These are phyloP conservation scores for Aspergillus sp. DNA, from an alignment of 2,329 filamentous ascomycete genomes.

Conservation along the genomic window DNA sequence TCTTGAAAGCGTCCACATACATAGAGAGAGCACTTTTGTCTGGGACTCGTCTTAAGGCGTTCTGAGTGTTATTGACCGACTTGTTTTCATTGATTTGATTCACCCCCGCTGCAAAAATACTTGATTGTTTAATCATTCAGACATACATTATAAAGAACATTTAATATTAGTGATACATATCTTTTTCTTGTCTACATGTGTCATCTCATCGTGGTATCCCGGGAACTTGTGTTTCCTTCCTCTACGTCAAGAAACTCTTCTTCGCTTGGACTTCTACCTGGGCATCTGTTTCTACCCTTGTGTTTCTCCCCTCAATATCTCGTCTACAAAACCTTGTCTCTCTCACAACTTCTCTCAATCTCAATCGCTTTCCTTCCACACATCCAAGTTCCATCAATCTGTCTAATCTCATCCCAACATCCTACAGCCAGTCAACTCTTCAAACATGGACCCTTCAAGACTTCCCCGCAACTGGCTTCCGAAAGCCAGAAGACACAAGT, in stretches of 20 bases:
- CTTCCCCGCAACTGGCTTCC: background rate
- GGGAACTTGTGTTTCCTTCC: background rate
- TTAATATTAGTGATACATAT: conserved; percentile 20
- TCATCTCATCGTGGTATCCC: background rate
- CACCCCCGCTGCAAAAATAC: conserved; percentile 11
- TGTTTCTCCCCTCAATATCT: background rate
- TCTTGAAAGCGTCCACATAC: conserved; percentile 50
- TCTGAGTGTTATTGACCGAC: conserved; percentile 28
- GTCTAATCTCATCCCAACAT: no score
- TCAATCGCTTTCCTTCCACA: background rate
- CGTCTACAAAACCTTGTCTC: background rate
- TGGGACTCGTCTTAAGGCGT: conserved; percentile 26
- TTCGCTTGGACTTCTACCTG: background rate
- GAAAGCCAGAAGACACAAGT: no score
- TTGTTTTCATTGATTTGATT: conserved; percentile 24
- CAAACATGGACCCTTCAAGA: background rate
- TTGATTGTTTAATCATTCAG: conserved; percentile 15
- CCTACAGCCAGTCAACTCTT: no score
- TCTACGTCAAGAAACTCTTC: background rate
- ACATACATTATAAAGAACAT: conserved; percentile 25
- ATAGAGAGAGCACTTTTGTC: conserved; percentile 23
- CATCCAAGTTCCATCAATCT: no score
- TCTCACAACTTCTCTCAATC: background rate
- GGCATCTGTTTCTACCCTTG: background rate
- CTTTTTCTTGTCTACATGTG: background rate